Percentiles rank a stretch among this genome's conserved stretches.
Evolutionary conservation across 83 land plant species (phyloP).

Genomic region (Diphasiastrum complanatum): DNA sequence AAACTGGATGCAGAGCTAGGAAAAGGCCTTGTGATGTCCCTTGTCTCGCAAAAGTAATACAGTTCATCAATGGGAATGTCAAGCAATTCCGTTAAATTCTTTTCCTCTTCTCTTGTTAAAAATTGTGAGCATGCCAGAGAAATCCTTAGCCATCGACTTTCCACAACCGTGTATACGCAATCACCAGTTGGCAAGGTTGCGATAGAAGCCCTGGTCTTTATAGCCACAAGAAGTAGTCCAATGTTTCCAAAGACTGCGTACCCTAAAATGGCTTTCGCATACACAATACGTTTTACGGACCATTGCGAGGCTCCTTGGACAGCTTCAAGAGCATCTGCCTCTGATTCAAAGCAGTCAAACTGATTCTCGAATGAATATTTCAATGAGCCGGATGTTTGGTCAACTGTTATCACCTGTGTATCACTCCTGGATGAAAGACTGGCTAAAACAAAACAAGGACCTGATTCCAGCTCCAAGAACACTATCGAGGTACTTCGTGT

Average conservation of each 20-base stretch:
- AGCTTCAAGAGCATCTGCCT: conserved; percentile 58
- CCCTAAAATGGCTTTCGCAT: conserved; percentile 75
- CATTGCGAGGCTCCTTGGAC: conserved; percentile 55
- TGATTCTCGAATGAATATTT: conserved; percentile 41
- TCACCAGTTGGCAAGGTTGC: conserved; percentile 91
- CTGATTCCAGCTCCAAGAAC: conserved; percentile 61
- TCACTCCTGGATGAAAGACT: conserved; percentile 65
- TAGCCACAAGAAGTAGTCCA: conserved; percentile 80
- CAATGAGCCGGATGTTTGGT: conserved; percentile 88
- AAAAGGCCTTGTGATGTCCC: conserved; percentile 96
- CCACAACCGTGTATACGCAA: conserved; percentile 62
- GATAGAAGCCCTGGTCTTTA: conserved; percentile 54
- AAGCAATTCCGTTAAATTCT: conserved; percentile 65
- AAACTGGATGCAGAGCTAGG: conserved; percentile 56
- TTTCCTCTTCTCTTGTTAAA: conserved; percentile 73
- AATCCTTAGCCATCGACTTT: conserved; percentile 78
- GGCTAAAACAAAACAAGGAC: conserved; percentile 60
- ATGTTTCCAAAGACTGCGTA: conserved; percentile 70
- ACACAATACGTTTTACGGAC: conserved; percentile 47
- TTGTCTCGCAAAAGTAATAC: conserved; percentile 83
- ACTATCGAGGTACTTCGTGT: conserved; percentile 70
- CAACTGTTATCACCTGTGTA: conserved; percentile 81
- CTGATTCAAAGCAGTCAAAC: conserved; percentile 60
- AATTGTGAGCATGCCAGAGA: conserved; percentile 73
- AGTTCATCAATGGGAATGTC: conserved; percentile 82